Evolutionary conservation across 192 early-diverging fungal genomes (phyloP), one percentile per base, ranked within the genome.

Genomic region (Piromyces finnis): DNA sequence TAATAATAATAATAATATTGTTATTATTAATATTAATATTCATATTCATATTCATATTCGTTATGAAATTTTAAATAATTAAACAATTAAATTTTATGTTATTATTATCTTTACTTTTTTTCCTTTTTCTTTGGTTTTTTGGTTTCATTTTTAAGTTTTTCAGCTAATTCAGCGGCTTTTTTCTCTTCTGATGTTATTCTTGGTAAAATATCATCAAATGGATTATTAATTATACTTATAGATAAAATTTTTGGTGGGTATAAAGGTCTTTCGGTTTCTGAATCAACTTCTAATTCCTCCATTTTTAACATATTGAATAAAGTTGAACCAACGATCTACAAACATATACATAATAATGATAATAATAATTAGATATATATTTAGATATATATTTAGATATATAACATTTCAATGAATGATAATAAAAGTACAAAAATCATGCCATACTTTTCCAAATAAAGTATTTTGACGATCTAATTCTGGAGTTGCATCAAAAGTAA

Each of bases 231-330:
- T 2, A 98, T 91, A 7, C 91, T 89, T 3, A 89, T 87, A 13
- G 82, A 79, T 29, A 84, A 86, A 36, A 98, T 90, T 39, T 86
- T 86, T 28, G 91, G 89, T 59, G 93, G 94, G 79, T 92, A 92
- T 26, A 92, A 51, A 0, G 96, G 97, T 37, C 93, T 84, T 78
- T 98, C 95, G 22, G 93, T 87, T 30, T 90, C 86, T 15, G 12
- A 15, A 82, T 97, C 95, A 0, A 90, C 83, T 79, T 96, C 96
- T 29, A 92, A 81, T 18, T 93, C 93, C 28, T 91, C 92, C 68
- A 98, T 93, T 84, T 94, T 94, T 28, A 98, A 84, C 5, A 96
- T 89, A 77, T 95, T 97, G 84, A 93, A 98, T 32, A 98, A 83
- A 13, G 96, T 96, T 82, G 96, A 92, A 30, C 95, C 97, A 39